These are phyloP conservation scores for Selenicereus undatus DNA, from an alignment of 148 eudicot species.

Conservation along the genomic window DNA sequence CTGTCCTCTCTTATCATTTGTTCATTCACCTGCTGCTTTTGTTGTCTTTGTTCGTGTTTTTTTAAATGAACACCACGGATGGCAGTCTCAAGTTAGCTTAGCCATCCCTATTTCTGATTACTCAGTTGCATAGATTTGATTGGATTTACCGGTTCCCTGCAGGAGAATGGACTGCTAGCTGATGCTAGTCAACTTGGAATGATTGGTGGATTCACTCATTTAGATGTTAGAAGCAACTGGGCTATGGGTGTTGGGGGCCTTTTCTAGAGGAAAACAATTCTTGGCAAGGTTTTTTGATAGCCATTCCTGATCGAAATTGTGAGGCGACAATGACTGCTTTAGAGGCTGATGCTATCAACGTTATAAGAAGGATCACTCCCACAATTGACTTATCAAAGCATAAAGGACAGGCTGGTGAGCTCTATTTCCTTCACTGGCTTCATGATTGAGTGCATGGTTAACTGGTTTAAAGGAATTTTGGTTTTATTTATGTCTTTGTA, in stretches of 20 bases:
- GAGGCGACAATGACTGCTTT: conserved; percentile 32
- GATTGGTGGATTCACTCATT: conserved; percentile 24
- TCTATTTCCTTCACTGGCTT: background rate
- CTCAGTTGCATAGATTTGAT: background rate
- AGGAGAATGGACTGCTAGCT: conserved; percentile 20
- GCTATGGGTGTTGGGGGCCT: conserved; percentile 35
- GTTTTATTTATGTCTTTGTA: background rate
- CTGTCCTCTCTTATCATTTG: background rate
- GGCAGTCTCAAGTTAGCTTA: background rate
- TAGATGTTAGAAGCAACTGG: conserved; percentile 22
- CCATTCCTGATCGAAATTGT: conserved; percentile 26
- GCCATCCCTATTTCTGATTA: background rate
- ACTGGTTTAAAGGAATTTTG: background rate
- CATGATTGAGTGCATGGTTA: background rate
- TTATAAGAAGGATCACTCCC: conserved; percentile 72
- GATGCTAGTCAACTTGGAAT: conserved; percentile 38
- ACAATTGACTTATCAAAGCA: conserved; percentile 53
- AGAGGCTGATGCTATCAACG: conserved; percentile 60
- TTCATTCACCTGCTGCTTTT: background rate
- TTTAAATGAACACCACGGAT: background rate
- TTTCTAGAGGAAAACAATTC: conserved; percentile 54
- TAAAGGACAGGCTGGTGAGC: conserved; percentile 95
- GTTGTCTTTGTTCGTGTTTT: background rate
- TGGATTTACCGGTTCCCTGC: background rate
- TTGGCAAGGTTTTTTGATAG: conserved; percentile 50